Percentiles rank a stretch among this genome's conserved stretches.
phyloP scores from a whole-genome alignment of 2,329 filamentous ascomycete species.

The Ophiostoma ulmi region DNA sequence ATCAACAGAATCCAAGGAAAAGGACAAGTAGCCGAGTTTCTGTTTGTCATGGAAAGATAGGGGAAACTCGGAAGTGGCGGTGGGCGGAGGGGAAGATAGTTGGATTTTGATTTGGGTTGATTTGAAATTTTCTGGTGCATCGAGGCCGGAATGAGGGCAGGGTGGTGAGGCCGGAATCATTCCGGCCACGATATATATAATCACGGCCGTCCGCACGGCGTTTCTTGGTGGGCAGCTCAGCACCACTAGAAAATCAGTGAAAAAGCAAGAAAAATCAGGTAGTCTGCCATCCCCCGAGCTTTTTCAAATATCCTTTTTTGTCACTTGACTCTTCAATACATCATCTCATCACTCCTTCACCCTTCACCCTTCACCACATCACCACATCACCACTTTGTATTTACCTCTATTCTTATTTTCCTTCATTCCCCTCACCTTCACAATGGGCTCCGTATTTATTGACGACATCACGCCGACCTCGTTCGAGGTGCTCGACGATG shows the following conservation, averaged over 20 bases:
- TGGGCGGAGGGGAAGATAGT: neutral
- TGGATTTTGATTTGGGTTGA: neutral
- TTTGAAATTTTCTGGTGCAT: neutral
- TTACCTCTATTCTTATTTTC: constrained; percentile 7
- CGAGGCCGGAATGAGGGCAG: constrained; percentile 17
- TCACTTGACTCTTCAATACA: neutral
- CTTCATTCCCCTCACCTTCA: constrained; percentile 24
- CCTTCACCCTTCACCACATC: neutral
- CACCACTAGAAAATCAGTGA: neutral
- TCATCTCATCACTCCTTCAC: no score
- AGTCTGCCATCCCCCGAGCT: neutral
- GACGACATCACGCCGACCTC: constrained; percentile 29
- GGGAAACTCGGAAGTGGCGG: neutral
- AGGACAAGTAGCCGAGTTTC: constrained; percentile 7
- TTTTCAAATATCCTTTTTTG: neutral
- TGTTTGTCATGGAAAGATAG: constrained; percentile 19
- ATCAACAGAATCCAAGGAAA: neutral
- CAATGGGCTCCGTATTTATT: constrained; percentile 42
- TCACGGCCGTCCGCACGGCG: constrained; percentile 13
- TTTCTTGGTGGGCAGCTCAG: neutral
- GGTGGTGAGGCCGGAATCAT: constrained; percentile 17
- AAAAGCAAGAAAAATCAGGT: constrained; percentile 5
- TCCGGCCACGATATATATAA: constrained; percentile 19
- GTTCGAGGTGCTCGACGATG: constrained; percentile 61
- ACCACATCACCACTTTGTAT: neutral